Percentiles rank a stretch among this genome's conserved stretches.
Conservation (phyloP, 2,329 filamentous ascomycete species). For the Diplocarpon mali region DNA sequence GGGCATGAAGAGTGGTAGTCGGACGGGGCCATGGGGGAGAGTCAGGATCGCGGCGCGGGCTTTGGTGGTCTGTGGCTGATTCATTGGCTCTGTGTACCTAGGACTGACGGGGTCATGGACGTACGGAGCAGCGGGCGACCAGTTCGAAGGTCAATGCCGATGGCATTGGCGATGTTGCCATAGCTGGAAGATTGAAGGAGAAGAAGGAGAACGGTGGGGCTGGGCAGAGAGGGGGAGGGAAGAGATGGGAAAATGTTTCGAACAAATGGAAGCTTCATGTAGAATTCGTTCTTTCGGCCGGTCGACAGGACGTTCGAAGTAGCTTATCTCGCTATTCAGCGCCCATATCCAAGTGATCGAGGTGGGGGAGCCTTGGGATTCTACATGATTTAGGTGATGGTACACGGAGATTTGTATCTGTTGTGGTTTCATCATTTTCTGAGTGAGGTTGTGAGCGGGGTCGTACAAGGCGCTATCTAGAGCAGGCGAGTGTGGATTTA, state of each 20-base stretch:
- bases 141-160: conserved; percentile 71
- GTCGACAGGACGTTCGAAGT: conserved; percentile 3
- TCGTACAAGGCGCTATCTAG: too few relatives aligned
- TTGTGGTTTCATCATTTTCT: too few relatives aligned
- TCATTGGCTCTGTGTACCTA: conserved; percentile 6
- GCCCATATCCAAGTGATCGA: too few relatives aligned
- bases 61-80: conserved; percentile 63
- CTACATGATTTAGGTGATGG: too few relatives aligned
- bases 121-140: conserved; percentile 68
- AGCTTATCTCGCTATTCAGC: not conserved
- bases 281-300: conserved; percentile 6
- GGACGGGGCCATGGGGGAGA: conserved; percentile 83
- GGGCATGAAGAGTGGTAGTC: conserved; percentile 94
- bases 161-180: conserved; percentile 30
- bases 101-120: conserved; percentile 22
- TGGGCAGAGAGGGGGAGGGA: not conserved
- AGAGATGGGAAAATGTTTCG: conserved; percentile 4
- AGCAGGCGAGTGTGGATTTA: too few relatives aligned
- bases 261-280: not conserved
- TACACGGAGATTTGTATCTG: too few relatives aligned
- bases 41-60: conserved; percentile 80
- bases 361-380: too few relatives aligned
- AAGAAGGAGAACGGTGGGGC: conserved; percentile 5
- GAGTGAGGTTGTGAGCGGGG: too few relatives aligned
- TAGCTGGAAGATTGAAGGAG: conserved; percentile 5